A percentile compares a stretch with the other conserved stretches of the same genome.
These are phyloP conservation scores for Chytriomyces sp. DNA, from an alignment of 192 early-diverging fungal species.

Conservation along the genomic window DNA sequence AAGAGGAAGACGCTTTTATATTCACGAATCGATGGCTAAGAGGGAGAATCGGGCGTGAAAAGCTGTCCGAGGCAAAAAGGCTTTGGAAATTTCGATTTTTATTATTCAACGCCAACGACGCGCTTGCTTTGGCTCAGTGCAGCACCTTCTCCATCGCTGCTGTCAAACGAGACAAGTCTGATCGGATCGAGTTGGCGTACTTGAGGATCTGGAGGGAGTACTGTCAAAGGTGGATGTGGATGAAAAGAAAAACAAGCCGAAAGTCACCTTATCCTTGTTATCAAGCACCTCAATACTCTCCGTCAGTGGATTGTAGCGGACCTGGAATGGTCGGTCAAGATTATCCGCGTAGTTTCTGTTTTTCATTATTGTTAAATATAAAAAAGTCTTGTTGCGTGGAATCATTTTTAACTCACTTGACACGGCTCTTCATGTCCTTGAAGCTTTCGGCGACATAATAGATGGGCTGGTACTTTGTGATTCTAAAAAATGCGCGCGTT, in stretches of 20 bases:
- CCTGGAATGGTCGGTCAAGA: conserved; percentile 83
- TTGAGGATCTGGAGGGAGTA: conserved; percentile 5
- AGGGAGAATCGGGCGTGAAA: too few relatives aligned
- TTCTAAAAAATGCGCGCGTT: conserved; percentile 34
- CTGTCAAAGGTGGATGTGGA: too few relatives aligned
- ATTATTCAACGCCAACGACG: too few relatives aligned
- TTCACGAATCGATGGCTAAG: too few relatives aligned
- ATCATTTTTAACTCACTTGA: conserved; percentile 58
- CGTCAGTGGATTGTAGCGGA: conserved; percentile 90
- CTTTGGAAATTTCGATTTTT: too few relatives aligned
- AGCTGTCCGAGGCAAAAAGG: too few relatives aligned
- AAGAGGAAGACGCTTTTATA: too few relatives aligned
- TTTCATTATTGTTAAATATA: conserved; percentile 49
- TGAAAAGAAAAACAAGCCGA: too few relatives aligned
- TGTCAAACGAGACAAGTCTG: conserved; percentile 18
- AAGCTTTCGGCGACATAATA: conserved; percentile 97
- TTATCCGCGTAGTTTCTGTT: conserved; percentile 52
- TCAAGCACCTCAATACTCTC: conserved; percentile 91
- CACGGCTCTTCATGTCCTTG: conserved; percentile 87
- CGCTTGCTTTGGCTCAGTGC: not conserved
- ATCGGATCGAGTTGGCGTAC: conserved; percentile 22
- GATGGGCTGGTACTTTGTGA: conserved; percentile 91
- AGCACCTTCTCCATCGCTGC: conserved; percentile 23
- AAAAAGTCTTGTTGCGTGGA: not conserved
- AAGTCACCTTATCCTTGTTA: conserved; percentile 67